A percentile compares a stretch with the other conserved stretches of the same genome.
These are phyloP conservation scores for Escallonia rubra DNA, from an alignment of 129 eudicot species.

Conservation along the genomic window DNA sequence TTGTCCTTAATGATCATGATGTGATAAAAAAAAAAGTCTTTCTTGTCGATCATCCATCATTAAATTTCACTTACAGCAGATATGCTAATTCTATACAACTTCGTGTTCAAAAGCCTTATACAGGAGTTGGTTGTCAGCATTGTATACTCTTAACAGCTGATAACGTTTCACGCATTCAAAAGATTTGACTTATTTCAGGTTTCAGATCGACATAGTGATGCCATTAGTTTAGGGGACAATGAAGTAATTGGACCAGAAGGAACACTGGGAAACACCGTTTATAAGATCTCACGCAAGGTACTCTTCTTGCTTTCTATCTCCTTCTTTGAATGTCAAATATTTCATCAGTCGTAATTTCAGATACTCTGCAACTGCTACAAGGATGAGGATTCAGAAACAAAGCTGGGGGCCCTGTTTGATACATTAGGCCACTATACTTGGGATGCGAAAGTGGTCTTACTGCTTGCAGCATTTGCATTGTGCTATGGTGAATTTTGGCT, in stretches of 20 bases:
- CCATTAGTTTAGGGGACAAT: slow-evolving; percentile 5
- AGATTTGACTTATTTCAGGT: slow-evolving; percentile 33
- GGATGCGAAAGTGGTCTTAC: slow-evolving; percentile 42
- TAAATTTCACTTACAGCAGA: background rate
- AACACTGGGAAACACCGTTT: slow-evolving; percentile 33
- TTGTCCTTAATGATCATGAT: too few relatives aligned
- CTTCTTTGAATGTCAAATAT: background rate
- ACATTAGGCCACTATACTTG: slow-evolving; percentile 41
- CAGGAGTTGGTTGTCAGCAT: background rate
- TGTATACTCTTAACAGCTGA: background rate
- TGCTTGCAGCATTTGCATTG: slow-evolving; percentile 36
- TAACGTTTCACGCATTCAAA: background rate
- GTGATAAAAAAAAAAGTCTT: too few relatives aligned
- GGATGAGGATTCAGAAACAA: slow-evolving; percentile 31
- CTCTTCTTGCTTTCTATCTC: slow-evolving; percentile 5
- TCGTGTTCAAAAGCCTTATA: background rate
- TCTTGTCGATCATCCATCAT: too few relatives aligned
- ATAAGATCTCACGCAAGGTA: slow-evolving; percentile 58
- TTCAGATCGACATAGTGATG: slow-evolving; percentile 27
- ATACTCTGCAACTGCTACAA: slow-evolving; percentile 32
- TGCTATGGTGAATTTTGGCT: slow-evolving; percentile 42
- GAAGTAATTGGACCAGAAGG: slow-evolving; percentile 35
- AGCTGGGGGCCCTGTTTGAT: slow-evolving; percentile 44
- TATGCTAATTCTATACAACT: too few relatives aligned
- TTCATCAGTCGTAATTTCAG: slow-evolving; percentile 29